Conservation (phyloP, 75 land plant genomes). For the Cryptomeria japonica region DNA sequence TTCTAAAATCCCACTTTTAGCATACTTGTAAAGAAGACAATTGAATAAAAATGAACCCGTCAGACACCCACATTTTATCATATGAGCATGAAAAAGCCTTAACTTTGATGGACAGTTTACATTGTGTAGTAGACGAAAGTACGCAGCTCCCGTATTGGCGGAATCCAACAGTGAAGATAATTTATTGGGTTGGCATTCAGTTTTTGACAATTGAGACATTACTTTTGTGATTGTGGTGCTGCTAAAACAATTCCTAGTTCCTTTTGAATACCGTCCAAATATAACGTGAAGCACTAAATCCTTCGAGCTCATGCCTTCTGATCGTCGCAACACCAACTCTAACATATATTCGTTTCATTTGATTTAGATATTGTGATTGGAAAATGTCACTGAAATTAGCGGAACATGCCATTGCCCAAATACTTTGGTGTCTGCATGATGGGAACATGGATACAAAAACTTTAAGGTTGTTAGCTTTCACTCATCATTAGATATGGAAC, state of each 20-base stretch:
- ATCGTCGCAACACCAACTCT: too few relatives aligned
- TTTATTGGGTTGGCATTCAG: background rate
- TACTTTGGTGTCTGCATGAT: too few relatives aligned
- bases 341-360: too few relatives aligned
- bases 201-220: background rate
- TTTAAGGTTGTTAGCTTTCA: too few relatives aligned
- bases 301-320: background rate
- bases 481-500: too few relatives aligned
- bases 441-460: too few relatives aligned
- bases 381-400: too few relatives aligned
- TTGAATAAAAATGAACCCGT: constrained; percentile 37
- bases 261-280: background rate
- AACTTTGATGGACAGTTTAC: background rate
- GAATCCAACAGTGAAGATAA: background rate
- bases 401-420: too few relatives aligned
- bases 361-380: too few relatives aligned
- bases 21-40: constrained; percentile 43
- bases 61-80: constrained; percentile 17
- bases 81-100: constrained; percentile 29
- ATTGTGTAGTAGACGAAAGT: background rate
- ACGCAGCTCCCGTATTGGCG: background rate
- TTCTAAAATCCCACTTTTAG: constrained; percentile 28
- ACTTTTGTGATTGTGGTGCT: background rate
- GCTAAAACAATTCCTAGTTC: background rate
- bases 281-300: background rate